Evolutionary conservation across 148 eudicot species (phyloP), one percentile per base, ranked within the genome.

Genomic region (Dysphania ambrosioides): DNA sequence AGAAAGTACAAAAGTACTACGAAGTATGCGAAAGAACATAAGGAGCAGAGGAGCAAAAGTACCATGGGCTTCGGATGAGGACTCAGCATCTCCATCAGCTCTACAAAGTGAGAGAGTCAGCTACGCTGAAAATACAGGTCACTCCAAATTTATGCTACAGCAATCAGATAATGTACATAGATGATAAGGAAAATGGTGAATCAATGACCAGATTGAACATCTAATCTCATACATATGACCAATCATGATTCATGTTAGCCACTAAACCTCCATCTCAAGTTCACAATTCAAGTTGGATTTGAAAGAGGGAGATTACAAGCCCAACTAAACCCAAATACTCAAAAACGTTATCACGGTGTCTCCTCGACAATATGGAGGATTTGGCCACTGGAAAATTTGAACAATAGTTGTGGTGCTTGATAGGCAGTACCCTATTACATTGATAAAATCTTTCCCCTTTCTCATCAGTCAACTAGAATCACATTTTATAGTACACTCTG

Each of bases 21-120:
- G n/a, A 13, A 47, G 40, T 36, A 15, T 61, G n/a, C n/a, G 15
- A 11, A 11, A 4, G 58, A 72, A 60, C 8, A 31, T 6, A 72
- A 16, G 27, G 8, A 34, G 55, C 36, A 74, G 23, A 35, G 38
- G n/a, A n/a, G n/a, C n/a, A 47, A 15, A 11, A 75, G 55, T 67
- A 91, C 97, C 98, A 79, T 87, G 51, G 94, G 91, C 83, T 79
- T 89, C 41, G 99, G 86, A 83, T 90, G 87, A 74, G 91, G 89
- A 83, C 90, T 95, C 78, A 95, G 68, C 96, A 92, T 95, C 83
- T 95, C 99, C 96, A 95, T 84, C 29, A 95, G 78, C 75, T 95
- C 98, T 32, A 95, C 72, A 78, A 95, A 92, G 83, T 95, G 90
- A 65, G 91, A 88, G 70, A 95, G 81, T 79, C 92, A 90, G 72